Evolutionary conservation across 495 filamentous ascomycete species (phyloP).

Genomic region (Penicillium argentinense): DNA sequence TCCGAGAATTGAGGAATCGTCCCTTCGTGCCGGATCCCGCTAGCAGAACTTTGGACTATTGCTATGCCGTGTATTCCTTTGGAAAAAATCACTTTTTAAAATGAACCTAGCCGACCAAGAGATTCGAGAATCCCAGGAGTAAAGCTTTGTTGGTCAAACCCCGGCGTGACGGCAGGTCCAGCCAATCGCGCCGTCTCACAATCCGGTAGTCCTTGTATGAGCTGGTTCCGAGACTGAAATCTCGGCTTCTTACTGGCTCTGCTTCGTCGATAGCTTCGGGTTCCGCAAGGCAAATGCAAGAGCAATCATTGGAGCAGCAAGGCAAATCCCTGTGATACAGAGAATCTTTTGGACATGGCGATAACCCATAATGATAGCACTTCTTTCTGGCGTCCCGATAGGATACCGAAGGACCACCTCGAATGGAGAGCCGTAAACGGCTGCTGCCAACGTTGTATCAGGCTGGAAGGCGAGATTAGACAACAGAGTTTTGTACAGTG

Average conservation of each 20-base stretch:
- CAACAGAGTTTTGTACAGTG: slow-evolving; percentile 37
- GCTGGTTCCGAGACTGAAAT: too few species aligned
- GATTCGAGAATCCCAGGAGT: too few species aligned
- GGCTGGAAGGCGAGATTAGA: background rate
- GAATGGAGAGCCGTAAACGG: slow-evolving; percentile 8
- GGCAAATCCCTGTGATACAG: slow-evolving; percentile 10
- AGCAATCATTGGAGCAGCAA: slow-evolving; percentile 8
- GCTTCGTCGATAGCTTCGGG: slow-evolving; percentile 5
- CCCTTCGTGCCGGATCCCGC: too few species aligned
- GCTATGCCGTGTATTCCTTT: too few species aligned
- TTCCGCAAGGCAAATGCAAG: slow-evolving; percentile 9
- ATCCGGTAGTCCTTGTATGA: too few species aligned
- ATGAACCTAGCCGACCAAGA: too few species aligned
- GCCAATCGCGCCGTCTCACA: too few species aligned
- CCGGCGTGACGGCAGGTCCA: too few species aligned
- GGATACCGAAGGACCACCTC: slow-evolving; percentile 3
- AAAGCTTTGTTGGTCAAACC: too few species aligned
- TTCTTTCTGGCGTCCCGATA: slow-evolving; percentile 7
- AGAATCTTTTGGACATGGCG: slow-evolving; percentile 6
- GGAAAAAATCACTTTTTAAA: too few species aligned
- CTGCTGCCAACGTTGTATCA: slow-evolving; percentile 3
- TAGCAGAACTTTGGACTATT: too few species aligned
- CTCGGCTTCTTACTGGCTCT: slow-evolving; percentile 9
- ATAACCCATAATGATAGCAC: slow-evolving; percentile 8
- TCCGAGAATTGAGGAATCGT: too few species aligned